Percentiles rank a stretch among this genome's conserved stretches.
phyloP scores from a whole-genome alignment of 805 yeast genomes.

The Candida berthetii region DNA sequence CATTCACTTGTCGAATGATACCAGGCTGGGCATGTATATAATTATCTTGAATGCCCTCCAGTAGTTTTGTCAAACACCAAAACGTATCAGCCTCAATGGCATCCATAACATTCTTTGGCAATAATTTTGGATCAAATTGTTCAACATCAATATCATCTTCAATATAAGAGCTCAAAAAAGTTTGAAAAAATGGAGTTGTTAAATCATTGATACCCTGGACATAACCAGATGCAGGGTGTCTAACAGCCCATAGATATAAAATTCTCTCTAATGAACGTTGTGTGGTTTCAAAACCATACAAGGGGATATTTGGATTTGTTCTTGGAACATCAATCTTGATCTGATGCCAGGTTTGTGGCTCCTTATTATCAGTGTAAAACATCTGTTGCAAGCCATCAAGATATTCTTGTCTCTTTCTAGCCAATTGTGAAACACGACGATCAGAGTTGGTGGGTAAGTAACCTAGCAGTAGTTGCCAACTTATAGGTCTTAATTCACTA shows the following conservation, averaged over 20 bases:
- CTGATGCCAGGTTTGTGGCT: constrained; percentile 88
- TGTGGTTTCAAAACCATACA: constrained; percentile 63
- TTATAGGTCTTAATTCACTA: constrained; percentile 64
- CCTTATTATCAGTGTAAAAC: constrained; percentile 50
- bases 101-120: constrained; percentile 55
- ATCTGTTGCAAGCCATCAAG: constrained; percentile 65
- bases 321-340: constrained; percentile 92
- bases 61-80: constrained; percentile 89
- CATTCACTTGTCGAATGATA: constrained; percentile 83
- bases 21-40: constrained; percentile 99
- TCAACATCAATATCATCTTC: constrained; percentile 42
- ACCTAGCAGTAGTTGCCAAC: constrained; percentile 89
- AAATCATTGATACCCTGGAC: constrained; percentile 97
- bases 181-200: constrained; percentile 88
- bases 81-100: constrained; percentile 92
- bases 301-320: constrained; percentile 78
- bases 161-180: constrained; percentile 68
- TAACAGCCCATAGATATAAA: constrained; percentile 87
- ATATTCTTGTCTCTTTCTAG: constrained; percentile 83
- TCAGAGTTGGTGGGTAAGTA: constrained; percentile 83
- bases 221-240: constrained; percentile 97
- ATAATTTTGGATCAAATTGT: constrained; percentile 50
- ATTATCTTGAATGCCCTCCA: constrained; percentile 94
- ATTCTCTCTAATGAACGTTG: constrained; percentile 78
- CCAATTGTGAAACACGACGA: constrained; percentile 62